Base-by-base conservation (phyloP, 768 basidiomycete genomes). In the Boletus sp. region DNA sequence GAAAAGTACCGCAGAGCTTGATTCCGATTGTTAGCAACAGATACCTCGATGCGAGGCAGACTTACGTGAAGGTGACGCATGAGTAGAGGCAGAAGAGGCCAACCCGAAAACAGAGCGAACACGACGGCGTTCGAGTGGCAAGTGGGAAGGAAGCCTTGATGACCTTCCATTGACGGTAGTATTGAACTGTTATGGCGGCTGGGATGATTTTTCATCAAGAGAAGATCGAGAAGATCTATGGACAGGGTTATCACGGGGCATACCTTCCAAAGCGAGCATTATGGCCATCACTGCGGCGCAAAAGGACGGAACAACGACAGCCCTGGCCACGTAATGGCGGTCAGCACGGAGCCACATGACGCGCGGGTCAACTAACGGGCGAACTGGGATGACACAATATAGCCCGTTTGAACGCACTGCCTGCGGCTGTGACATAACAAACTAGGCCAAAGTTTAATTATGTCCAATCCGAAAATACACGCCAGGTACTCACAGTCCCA, bases 201-300 rank as follows among this genome's bases (percentile, higher is more conserved):
- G 20, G 46, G 2, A 48, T 32, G 30, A 35, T 48, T n/a, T n/a
- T n/a, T 30, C 15, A 39, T 61, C 24, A 61, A 41, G 45, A 47
- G 15, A 24, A 40, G 42, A 56, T n/a, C 30, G 24, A 24, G 24
- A 24, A 24, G 24, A 24, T 24, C 24, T 5, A 28, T 11, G 20
- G 33, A 18, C 44, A 30, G 37, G 47, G 56, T 39, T 4, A 56
- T 7, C 24, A 53, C 46, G 45, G 49, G 7, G 53, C 60, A 24
- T 54, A 83, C 83, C 66, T 74, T 83, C 81, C 39, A 85, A 73
- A 47, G 67, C 53, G 28, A 80, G 58, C 24, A 82, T 76, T 37
- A 79, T 50, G 24, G 67, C 50, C 54, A 81, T 62, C 4, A 78
- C 57, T 37, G 70, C 63, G 47, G 75, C 69, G 54, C 79, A 83